A percentile compares a stretch with the other conserved stretches of the same genome.
Conservation (phyloP, 768 basidiomycete species). For the Leccinum barrowsii region DNA sequence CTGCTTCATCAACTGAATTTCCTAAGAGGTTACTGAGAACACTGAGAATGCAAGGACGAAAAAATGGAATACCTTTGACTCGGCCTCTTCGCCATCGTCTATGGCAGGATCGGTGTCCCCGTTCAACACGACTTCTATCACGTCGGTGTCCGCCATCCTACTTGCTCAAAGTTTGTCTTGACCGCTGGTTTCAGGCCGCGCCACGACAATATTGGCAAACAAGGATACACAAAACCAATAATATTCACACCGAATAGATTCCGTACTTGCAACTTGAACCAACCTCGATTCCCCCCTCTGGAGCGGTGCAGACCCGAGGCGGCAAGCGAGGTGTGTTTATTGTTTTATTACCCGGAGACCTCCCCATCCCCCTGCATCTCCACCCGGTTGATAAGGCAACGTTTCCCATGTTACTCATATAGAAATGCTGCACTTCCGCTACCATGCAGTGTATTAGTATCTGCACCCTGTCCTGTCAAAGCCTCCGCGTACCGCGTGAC, state of each 20-base stretch:
- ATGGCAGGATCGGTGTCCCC: constrained; percentile 30
- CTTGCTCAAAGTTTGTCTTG: constrained; percentile 25
- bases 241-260: not conserved
- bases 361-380: not conserved
- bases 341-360: not conserved
- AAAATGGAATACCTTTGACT: constrained; percentile 47
- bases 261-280: not conserved
- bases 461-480: constrained; percentile 11
- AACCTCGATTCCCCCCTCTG: not conserved
- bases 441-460: not conserved
- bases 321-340: too few relatives aligned
- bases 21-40: constrained; percentile 42
- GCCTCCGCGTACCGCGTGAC: constrained; percentile 22
- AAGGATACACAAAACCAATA: constrained; percentile 20
- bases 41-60: constrained; percentile 5
- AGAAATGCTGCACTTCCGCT: not conserved
- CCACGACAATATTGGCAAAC: constrained; percentile 23
- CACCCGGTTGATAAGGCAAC: constrained; percentile 5
- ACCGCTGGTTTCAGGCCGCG: constrained; percentile 8
- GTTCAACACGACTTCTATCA: constrained; percentile 38
- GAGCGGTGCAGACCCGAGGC: too few relatives aligned
- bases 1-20: constrained; percentile 88
- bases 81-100: constrained; percentile 62
- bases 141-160: constrained; percentile 51
- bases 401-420: not conserved